These are phyloP conservation scores for Sordaria brevicollis DNA, from an alignment of 495 filamentous ascomycete genomes.

Conservation along the genomic window DNA sequence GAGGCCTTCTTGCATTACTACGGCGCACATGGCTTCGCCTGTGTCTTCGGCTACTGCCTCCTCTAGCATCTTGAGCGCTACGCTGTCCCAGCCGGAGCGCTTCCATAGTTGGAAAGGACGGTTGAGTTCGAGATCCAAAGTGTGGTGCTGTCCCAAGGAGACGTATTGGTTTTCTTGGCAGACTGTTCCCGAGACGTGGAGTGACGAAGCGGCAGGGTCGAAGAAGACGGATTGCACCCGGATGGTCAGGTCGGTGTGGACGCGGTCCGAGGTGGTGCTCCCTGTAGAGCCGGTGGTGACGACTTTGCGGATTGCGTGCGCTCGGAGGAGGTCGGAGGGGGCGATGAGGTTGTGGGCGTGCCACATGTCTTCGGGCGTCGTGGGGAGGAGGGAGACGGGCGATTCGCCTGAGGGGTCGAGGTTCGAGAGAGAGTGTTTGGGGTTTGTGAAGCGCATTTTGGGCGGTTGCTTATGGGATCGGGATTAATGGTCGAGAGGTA, in stretches of 20 bases:
- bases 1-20: constrained; percentile 89
- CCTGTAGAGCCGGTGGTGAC: constrained; percentile 62
- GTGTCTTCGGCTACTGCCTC: constrained; percentile 71
- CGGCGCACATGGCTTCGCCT: constrained; percentile 70
- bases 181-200: constrained; percentile 79
- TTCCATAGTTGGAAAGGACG: constrained; percentile 75
- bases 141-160: constrained; percentile 77
- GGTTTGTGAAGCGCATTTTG: constrained; percentile 19
- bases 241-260: constrained; percentile 72
- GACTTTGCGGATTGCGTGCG: constrained; percentile 74
- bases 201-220: constrained; percentile 68
- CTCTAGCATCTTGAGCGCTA: constrained; percentile 65
- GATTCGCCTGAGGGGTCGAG: constrained; percentile 52
- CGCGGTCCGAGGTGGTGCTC: constrained; percentile 59
- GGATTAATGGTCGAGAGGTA: background rate
- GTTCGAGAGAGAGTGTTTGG: constrained; percentile 49
- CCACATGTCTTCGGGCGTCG: constrained; percentile 99
- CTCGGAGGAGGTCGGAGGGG: constrained; percentile 65
- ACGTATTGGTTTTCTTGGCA: constrained; percentile 75
- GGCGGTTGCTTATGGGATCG: background rate
- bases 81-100: constrained; percentile 81
- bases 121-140: constrained; percentile 68
- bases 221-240: constrained; percentile 79
- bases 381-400: constrained; percentile 68
- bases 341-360: constrained; percentile 93